Base-by-base conservation (phyloP, 768 basidiomycete genomes). In the Strobilomyces confusus region DNA sequence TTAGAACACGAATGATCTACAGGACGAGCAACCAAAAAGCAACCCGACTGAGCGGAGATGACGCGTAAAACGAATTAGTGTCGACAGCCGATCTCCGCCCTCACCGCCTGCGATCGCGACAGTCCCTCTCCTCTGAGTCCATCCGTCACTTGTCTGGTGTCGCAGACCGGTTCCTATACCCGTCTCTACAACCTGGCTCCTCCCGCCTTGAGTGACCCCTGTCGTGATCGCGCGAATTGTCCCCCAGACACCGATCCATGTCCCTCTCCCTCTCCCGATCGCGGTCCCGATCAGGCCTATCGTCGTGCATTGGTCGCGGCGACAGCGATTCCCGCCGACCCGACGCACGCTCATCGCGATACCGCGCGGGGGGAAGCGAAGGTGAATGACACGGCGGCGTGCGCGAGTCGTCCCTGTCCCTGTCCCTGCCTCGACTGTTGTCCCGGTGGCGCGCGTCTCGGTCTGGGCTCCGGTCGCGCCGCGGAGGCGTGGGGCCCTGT, bases 401-500 rank as follows among this genome's bases (percentile, higher is more conserved):
- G 22, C 64, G 71, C 11, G 74, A 74, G 26, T 60, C 61, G 22
- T 68, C 68, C n/a, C 70, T 65, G 20, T 63, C n/a, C n/a, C n/a
- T n/a, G n/a, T n/a, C n/a, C n/a, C n/a, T n/a, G n/a, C n/a, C 60
- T n/a, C 63, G 60, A 25, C 56, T 58, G 29, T 52, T 48, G 5
- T 61, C 55, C 34, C 55, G 45, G 14, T 53, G 49, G 26, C 69
- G 41, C 4, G 29, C 13, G 34, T 62, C 63, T 49, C 36, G n/a
- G n/a, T 61, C 64, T 1, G 58, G 56, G n/a, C 58, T 59, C 12
- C 63, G 63, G 20, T 57, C 64, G 14, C 57, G 62, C 14, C 61
- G 63, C 29, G 70, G 73, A 1, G 75, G 74, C 1, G 70, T 67
- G 1, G 68, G 60, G 70, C 67, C 23, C 65, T 69, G 36, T 69